These are phyloP conservation scores for Pseudopyricularia cyperi DNA, from an alignment of 2,329 filamentous ascomycete species.

Conservation along the genomic window DNA sequence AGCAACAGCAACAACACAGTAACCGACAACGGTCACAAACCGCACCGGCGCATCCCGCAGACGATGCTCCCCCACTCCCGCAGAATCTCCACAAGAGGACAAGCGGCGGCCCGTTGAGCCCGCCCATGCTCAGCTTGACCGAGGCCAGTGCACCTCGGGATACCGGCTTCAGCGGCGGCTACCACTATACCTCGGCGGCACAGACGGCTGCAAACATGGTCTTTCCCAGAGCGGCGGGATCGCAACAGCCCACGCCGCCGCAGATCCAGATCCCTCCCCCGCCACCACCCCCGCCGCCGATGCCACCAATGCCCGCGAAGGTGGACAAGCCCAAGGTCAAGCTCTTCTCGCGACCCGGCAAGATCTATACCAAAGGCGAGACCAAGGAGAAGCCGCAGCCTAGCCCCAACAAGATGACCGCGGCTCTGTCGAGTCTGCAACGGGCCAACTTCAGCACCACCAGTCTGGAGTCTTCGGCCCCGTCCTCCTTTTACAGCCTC, in stretches of 20 bases:
- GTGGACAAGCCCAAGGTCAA: slow-evolving; percentile 69
- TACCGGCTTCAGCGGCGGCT: slow-evolving; percentile 33
- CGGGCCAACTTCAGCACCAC: slow-evolving; percentile 58
- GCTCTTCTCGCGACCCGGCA: slow-evolving; percentile 66
- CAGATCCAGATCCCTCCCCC: slow-evolving; percentile 6
- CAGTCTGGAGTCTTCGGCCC: slow-evolving; percentile 50
- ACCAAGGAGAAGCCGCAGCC: slow-evolving; percentile 53
- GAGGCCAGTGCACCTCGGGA: slow-evolving; percentile 51
- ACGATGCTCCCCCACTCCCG: slow-evolving; percentile 12
- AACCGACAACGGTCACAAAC: slow-evolving; percentile 61
- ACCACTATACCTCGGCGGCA: slow-evolving; percentile 52
- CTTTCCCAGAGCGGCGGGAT: slow-evolving; percentile 47
- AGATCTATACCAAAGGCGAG: slow-evolving; percentile 59
- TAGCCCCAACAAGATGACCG: slow-evolving; percentile 59
- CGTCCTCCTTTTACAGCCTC: slow-evolving; percentile 56
- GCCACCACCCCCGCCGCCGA: slow-evolving; percentile 23
- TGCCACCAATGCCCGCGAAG: slow-evolving; percentile 41
- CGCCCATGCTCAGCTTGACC: slow-evolving; percentile 50
- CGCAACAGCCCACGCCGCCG: slow-evolving; percentile 18
- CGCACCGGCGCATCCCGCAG: slow-evolving; percentile 42
- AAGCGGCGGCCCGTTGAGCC: slow-evolving; percentile 39
- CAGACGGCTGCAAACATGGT: slow-evolving; percentile 61
- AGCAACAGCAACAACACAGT: slow-evolving; percentile 21
- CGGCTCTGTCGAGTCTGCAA: slow-evolving; percentile 52
- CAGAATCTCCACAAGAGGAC: slow-evolving; percentile 22